Percentiles rank a stretch among this genome's conserved stretches.
Evolutionary conservation across 1,284 basidiomycete species (phyloP).

Genomic region (Ceratobasidium papillatum): DNA sequence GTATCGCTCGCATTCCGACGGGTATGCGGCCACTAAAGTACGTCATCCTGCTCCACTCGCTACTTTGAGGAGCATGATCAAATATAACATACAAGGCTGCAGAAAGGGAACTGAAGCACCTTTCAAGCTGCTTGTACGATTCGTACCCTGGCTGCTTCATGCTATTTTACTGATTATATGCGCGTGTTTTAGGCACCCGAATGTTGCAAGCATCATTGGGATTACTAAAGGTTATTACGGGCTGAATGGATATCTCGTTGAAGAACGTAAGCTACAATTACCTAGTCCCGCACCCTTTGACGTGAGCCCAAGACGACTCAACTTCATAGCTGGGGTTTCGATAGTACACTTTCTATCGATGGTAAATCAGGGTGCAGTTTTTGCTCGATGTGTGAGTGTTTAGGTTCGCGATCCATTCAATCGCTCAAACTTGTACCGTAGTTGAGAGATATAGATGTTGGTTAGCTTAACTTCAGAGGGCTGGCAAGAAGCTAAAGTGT

Average conservation of each 20-base stretch:
- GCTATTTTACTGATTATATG: not conserved
- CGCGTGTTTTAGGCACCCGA: not conserved
- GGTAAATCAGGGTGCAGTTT: not conserved
- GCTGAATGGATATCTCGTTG: not conserved
- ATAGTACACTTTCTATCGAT: not conserved
- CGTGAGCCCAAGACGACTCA: not conserved
- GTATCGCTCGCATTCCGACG: not conserved
- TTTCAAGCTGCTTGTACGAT: not conserved
- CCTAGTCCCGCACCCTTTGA: not conserved
- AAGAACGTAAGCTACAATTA: not conserved
- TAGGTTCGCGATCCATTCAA: not conserved
- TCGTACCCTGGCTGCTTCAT: not conserved
- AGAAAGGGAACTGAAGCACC: not conserved
- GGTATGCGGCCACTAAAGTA: not conserved
- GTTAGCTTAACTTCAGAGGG: not conserved
- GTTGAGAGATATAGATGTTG: not conserved
- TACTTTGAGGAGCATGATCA: not conserved
- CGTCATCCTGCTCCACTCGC: not conserved
- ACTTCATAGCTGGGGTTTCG: too few species aligned
- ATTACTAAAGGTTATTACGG: constrained; percentile 1
- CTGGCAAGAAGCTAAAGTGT: too few species aligned
- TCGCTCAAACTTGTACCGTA: not conserved
- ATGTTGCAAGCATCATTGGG: not conserved
- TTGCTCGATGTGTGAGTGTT: not conserved
- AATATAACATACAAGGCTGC: not conserved